These are phyloP conservation scores for Apostasia shenzhenica DNA, from an alignment of 106 monocot species.

Conservation along the genomic window DNA sequence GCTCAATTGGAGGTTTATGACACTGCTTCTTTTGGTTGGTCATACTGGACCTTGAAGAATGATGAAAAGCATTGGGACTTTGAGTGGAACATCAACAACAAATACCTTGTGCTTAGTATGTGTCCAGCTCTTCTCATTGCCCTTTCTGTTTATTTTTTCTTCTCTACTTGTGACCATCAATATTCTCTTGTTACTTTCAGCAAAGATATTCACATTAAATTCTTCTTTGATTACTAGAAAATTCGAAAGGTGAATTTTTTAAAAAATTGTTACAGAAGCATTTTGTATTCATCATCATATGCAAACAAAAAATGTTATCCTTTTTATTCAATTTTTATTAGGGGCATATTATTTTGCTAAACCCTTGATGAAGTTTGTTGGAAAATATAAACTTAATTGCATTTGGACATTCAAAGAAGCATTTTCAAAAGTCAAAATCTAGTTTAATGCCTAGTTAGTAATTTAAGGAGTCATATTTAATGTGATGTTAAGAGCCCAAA, in stretches of 20 bases:
- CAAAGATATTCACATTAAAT: neutral
- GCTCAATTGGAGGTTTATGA: constrained; percentile 63
- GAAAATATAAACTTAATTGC: too few relatives aligned
- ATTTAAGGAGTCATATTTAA: too few relatives aligned
- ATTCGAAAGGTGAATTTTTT: too few relatives aligned
- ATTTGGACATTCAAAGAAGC: too few relatives aligned
- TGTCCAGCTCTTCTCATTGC: neutral
- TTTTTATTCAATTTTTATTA: too few relatives aligned
- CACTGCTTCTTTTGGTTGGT: constrained; percentile 74
- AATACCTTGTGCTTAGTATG: constrained; percentile 44
- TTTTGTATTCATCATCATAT: neutral
- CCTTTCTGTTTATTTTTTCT: neutral
- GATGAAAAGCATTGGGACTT: constrained; percentile 62
- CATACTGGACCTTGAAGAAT: constrained; percentile 73
- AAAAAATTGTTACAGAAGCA: neutral
- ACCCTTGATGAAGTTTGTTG: too few relatives aligned
- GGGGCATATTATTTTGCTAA: too few relatives aligned
- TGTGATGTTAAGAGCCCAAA: too few relatives aligned
- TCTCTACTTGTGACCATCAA: neutral
- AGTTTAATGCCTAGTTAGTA: too few relatives aligned
- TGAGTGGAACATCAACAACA: constrained; percentile 67
- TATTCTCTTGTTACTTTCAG: neutral
- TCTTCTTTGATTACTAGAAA: too few relatives aligned
- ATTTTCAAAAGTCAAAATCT: too few relatives aligned
- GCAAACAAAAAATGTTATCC: too few relatives aligned